Evolutionary conservation across 352 stramenopile species (phyloP).

Genomic region (Pythium utonaiense): DNA sequence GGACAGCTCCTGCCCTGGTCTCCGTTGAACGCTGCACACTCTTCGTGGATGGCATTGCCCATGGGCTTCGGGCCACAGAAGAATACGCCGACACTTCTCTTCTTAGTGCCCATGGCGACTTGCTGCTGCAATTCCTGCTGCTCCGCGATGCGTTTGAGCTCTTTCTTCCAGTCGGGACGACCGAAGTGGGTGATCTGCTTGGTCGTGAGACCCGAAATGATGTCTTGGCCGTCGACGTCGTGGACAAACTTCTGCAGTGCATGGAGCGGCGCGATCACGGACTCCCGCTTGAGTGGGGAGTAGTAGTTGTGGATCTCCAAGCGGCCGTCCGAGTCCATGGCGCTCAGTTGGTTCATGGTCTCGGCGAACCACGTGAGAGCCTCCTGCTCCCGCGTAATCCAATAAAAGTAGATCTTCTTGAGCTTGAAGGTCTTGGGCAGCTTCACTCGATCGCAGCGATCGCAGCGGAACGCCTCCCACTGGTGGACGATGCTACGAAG

Average conservation of each 20-base stretch:
- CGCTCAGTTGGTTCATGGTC: slow-evolving; percentile 75
- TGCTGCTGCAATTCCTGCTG: neutral
- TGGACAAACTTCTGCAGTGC: slow-evolving; percentile 78
- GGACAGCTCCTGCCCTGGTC: slow-evolving; percentile 33
- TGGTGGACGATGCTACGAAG: slow-evolving; percentile 60
- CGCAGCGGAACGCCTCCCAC: slow-evolving; percentile 51
- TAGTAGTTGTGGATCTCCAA: slow-evolving; percentile 85
- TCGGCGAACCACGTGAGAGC: slow-evolving; percentile 71
- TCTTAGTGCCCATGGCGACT: neutral
- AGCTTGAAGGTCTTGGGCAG: slow-evolving; percentile 64
- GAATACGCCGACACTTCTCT: slow-evolving; percentile 70
- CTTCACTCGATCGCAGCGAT: slow-evolving; percentile 41
- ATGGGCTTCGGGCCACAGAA: slow-evolving; percentile 70
- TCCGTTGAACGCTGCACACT: slow-evolving; percentile 58
- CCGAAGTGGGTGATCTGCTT: slow-evolving; percentile 81
- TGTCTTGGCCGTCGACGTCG: slow-evolving; percentile 56
- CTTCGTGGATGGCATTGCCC: slow-evolving; percentile 49
- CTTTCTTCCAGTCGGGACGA: slow-evolving; percentile 66
- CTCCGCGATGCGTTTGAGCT: slow-evolving; percentile 45
- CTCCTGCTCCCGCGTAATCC: slow-evolving; percentile 71
- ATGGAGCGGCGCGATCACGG: slow-evolving; percentile 55
- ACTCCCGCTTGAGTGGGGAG: slow-evolving; percentile 62
- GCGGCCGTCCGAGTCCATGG: slow-evolving; percentile 64
- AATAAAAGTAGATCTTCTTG: slow-evolving; percentile 84
- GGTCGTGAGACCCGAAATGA: slow-evolving; percentile 66